Base-by-base conservation (phyloP, 768 basidiomycete species). In the Tulasnella sp. region DNA sequence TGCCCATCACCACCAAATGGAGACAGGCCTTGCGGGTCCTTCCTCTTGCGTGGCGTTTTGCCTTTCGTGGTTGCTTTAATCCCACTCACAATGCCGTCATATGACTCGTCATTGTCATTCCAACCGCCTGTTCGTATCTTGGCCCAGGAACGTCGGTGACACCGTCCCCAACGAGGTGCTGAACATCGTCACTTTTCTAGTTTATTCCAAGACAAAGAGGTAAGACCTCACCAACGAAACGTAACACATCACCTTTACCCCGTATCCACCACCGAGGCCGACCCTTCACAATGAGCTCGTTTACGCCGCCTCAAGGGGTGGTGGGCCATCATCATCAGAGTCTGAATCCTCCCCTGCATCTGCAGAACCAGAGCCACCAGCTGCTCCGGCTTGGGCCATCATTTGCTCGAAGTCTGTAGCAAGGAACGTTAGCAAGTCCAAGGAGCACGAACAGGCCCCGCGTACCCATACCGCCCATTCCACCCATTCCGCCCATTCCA, bases 281-380 rank as follows among this genome's bases (percentile, higher is more conserved):
- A 11, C 46, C 8, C 11, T n/a, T 23, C 21, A n/a, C n/a, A 23
- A 23, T 42, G 41, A n/a, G 9, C 46, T 27, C 29, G 21, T 34
- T 55, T 77, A 75, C 29, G 73, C 74, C n/a, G 81, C 79, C 71
- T 89, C 87, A 45, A 90, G 82, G 63, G 86, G 84, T 50, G 87
- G 87, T 56, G 85, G 86, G 49, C 80, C 84, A 39, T 82, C 84
- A 48, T 80, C 81, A 55, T 80, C 78, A 5, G 72, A 65, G 14
- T 62, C 64, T 32, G 75, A 74, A 35, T 77, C 78, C 39, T 74
- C 73, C 11, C 73, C 77, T 19, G 69, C 73, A 21, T 65, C 75
- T 17, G 67, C 73, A 21, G 61, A 72, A 25, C 40, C 67, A 3
- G 36, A 63, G 36, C 65, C 62, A 11, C 56, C 63, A 23, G 63